phyloP scores from a whole-genome alignment of 495 filamentous ascomycete species.

The Daldinia bambusicola region DNA sequence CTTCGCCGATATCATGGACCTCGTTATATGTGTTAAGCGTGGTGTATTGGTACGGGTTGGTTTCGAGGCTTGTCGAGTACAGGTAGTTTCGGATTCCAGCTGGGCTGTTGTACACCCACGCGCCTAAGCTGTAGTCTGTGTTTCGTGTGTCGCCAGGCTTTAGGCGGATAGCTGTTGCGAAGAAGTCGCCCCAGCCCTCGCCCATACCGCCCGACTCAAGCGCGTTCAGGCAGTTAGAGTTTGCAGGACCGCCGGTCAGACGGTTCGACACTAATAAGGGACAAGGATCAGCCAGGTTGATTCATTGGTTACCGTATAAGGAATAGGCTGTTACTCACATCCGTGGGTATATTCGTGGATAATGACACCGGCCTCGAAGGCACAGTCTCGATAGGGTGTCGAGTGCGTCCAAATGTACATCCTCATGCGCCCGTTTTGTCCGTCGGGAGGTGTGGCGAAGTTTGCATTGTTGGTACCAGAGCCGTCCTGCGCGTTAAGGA shows the following conservation, averaged over 20 bases:
- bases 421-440: conserved; percentile 59
- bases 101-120: conserved; percentile 55
- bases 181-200: conserved; percentile 67
- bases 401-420: conserved; percentile 60
- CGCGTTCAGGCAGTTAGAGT: conserved; percentile 57
- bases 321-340: conserved; percentile 40
- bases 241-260: conserved; percentile 65
- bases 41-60: conserved; percentile 60
- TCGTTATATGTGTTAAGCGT: conserved; percentile 52
- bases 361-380: conserved; percentile 59
- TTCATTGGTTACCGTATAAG: neutral
- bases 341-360: conserved; percentile 61
- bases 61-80: conserved; percentile 60
- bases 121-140: conserved; percentile 58
- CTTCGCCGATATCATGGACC: conserved; percentile 60
- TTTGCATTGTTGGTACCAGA: conserved; percentile 63
- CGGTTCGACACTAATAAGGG: conserved; percentile 58
- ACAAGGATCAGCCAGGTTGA: neutral
- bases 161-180: conserved; percentile 61
- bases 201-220: conserved; percentile 64
- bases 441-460: conserved; percentile 63
- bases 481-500: conserved; percentile 65
- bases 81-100: conserved; percentile 60
- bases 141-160: conserved; percentile 58
- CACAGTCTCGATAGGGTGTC: conserved; percentile 58